Evolutionary conservation across 164 flowering plant species (phyloP), one percentile per base, ranked within the genome.

Genomic region (Hamamelis virginiana): DNA sequence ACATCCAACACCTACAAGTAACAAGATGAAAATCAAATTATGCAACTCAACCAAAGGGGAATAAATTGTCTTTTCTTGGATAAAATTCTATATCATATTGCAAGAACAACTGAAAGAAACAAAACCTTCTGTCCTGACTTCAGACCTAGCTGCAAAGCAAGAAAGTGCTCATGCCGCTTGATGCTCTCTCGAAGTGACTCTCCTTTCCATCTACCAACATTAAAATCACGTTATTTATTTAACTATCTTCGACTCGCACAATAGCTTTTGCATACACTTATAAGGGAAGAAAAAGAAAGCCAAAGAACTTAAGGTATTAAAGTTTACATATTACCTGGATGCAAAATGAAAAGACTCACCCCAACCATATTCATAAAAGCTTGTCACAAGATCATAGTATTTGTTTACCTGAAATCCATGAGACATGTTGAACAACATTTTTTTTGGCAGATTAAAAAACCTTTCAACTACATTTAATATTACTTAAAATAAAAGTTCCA

Each of bases 281-380:
- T 10, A 69, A 38, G 25, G 21, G 19, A 66, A 25, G 38, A 26
- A 51, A 58, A 0, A 33, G 43, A 19, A 44, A 45, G 43, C 0
- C n/a, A 33, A 33, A 6, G 2, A 2, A 33, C 41, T 33, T 2
- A 33, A 2, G 41, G 41, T 33, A 2, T 2, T 33, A 33, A 6
- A 33, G 41, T 2, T 15, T 26, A 63, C 33, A 64, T 16, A 12
- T 28, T 21, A 90, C 98, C 97, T 89, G 68, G 75, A 85, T 16
- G 97, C 97, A 86, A 95, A 95, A 76, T 95, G 98, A 77, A 95
- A 92, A 68, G 94, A 92, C 69, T 95, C 97, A 66, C 98, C 97
- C 98, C 98, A 95, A 56, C 98, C 98, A 86, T 78, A 95, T 80
- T 95, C 98, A 75, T 91, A 95, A 77, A 95, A 95, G 83, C 98